These are phyloP conservation scores for Arachnopeziza araneosa DNA, from an alignment of 2,329 filamentous ascomycete genomes.

Conservation along the genomic window DNA sequence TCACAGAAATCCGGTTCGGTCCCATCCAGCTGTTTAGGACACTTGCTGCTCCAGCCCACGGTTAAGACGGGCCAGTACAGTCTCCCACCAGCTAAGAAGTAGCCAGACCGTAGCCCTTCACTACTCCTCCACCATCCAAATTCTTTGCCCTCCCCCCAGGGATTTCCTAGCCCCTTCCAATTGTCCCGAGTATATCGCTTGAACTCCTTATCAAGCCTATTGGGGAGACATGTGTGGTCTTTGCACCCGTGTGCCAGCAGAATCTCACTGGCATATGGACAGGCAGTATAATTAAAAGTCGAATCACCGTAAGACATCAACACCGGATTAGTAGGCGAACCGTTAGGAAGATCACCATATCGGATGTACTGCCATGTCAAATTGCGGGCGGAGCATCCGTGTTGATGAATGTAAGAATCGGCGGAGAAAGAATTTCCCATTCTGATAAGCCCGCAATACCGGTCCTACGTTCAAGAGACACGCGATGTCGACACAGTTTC, in stretches of 20 bases:
- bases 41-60: neutral
- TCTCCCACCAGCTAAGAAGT: neutral
- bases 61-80: neutral
- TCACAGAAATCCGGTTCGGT: neutral
- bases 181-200: slow-evolving; percentile 2
- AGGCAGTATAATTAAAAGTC: slow-evolving; percentile 3
- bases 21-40: neutral
- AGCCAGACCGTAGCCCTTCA: neutral
- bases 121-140: neutral
- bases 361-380: slow-evolving; percentile 15
- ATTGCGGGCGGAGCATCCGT: slow-evolving; percentile 12
- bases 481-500: too few species aligned
- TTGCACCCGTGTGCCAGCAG: slow-evolving; percentile 6
- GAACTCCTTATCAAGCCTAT: neutral
- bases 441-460: neutral
- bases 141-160: neutral
- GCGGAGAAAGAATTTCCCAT: neutral
- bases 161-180: slow-evolving; percentile 7
- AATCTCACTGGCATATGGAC: slow-evolving; percentile 2
- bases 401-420: slow-evolving; percentile 2
- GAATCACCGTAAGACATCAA: neutral
- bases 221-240: slow-evolving; percentile 5
- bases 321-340: neutral
- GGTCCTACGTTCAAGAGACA: too few species aligned
- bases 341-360: slow-evolving; percentile 2